Base-by-base conservation (phyloP, 352 stramenopile genomes). In the Phytophthora melonis region DNA sequence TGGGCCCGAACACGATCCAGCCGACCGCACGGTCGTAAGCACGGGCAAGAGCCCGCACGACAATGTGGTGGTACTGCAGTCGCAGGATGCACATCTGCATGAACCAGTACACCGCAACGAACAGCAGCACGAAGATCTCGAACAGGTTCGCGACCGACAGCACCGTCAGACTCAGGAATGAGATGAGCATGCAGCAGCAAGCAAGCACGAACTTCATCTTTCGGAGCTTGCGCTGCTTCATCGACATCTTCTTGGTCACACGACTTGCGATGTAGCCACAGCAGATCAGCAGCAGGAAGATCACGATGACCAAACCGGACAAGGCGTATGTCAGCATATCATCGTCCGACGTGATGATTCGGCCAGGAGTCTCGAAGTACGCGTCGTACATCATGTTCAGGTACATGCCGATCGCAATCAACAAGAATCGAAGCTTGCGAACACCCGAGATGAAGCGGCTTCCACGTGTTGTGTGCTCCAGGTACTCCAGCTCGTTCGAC, bases 181-280 rank as follows among this genome's bases (percentile, higher is more conserved):
- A 82, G 30, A 94, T 36, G 34, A 90, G 30, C 62, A 95, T 78
- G 58, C 88, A 89, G 68, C 79, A 89, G 66, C 87, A 94, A 27
- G 81, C 76, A 23, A 97, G 75, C 58, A 92, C 43, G 58, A 97
- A 97, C 79, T 97, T 97, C 14, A 94, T 94, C 85, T 95, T 97
- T 34, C 90, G 88, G 30, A 97, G 68, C 77, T 95, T 95, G 74
- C 88, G 88, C 71, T 97, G 90, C 79, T 95, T 95, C 87, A 97
- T 94, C 54, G 87, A 91, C 86, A 93, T 94, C 73, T 95, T 94
- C 84, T 97, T 97, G 39, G 90, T 93, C 67, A 97, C 87, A 19
- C 90, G 88, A 62, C 86, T 94, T 43, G 89, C 83, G 66, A 91
- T 91, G 79, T 96, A 96, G 10, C 89, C 89, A 53, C 88, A 95